phyloP scores from a whole-genome alignment of 2,329 filamentous ascomycete species.

The Lizonia empirigonia region DNA sequence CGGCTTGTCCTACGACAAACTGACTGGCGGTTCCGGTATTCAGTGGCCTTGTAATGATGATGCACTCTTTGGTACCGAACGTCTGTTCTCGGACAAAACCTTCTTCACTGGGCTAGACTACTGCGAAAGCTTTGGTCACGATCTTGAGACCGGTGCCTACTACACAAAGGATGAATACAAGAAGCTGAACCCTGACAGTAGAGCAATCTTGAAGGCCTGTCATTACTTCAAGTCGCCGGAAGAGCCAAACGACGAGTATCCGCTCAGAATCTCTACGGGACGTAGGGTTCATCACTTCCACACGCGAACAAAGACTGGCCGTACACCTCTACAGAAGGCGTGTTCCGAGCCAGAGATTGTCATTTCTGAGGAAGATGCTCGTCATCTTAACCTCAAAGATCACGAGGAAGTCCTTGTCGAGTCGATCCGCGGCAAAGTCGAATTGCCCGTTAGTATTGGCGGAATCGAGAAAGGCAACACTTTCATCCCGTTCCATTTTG shows the following conservation, averaged over 20 bases:
- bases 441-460: constrained; percentile 10
- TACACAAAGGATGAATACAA: constrained; percentile 16
- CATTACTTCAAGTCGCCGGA: constrained; percentile 8
- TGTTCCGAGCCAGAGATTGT: constrained; percentile 9
- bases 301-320: constrained; percentile 12
- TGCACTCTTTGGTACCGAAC: constrained; percentile 12
- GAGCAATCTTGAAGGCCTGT: constrained; percentile 14
- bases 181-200: constrained; percentile 5
- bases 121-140: constrained; percentile 17
- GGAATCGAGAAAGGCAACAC: constrained; percentile 12
- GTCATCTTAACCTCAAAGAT: constrained; percentile 1
- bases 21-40: constrained; percentile 13
- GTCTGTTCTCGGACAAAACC: constrained; percentile 12
- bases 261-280: constrained; percentile 10
- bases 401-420: constrained; percentile 13
- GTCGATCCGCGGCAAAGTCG: constrained; percentile 11
- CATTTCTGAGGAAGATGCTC: constrained; percentile 9
- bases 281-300: constrained; percentile 7
- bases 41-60: constrained; percentile 19
- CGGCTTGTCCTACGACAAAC: constrained; percentile 15
- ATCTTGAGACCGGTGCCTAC: constrained; percentile 14
- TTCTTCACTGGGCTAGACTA: constrained; percentile 15
- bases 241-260: constrained; percentile 13
- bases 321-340: constrained; percentile 9
- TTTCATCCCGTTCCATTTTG: constrained; percentile 17